Percentiles rank a stretch among this genome's conserved stretches.
These are phyloP conservation scores for Sphagnurus paluster DNA, from an alignment of 1,284 basidiomycete genomes.

Conservation along the genomic window DNA sequence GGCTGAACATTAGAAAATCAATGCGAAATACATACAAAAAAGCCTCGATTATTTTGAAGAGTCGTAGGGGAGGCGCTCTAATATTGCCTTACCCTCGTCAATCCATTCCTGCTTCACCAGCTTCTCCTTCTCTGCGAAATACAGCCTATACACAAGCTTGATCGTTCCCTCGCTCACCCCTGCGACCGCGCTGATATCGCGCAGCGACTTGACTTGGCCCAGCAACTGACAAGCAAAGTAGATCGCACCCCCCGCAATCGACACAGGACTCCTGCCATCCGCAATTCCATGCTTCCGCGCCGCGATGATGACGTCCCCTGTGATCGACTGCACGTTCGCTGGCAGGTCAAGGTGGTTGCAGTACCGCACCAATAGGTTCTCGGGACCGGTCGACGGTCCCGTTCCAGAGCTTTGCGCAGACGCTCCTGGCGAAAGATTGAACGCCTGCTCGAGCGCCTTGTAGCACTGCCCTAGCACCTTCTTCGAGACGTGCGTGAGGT, in stretches of 20 bases:
- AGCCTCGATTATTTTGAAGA: slow-evolving; percentile 30
- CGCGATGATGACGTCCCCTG: slow-evolving; percentile 81
- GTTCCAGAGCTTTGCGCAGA: slow-evolving; percentile 42
- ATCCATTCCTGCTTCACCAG: slow-evolving; percentile 83
- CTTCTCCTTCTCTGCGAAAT: slow-evolving; percentile 69
- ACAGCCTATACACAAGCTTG: slow-evolving; percentile 80
- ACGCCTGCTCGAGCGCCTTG: slow-evolving; percentile 91
- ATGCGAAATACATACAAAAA: slow-evolving; percentile 9
- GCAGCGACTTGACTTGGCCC: slow-evolving; percentile 72
- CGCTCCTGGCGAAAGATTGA: slow-evolving; percentile 80
- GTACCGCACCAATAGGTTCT: slow-evolving; percentile 90
- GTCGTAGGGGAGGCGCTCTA: slow-evolving; percentile 46
- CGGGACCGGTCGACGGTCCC: slow-evolving; percentile 62
- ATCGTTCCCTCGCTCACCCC: slow-evolving; percentile 98
- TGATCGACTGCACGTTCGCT: slow-evolving; percentile 78
- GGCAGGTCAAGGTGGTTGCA: slow-evolving; percentile 94
- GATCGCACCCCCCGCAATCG: slow-evolving; percentile 94
- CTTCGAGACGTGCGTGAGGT: slow-evolving; percentile 91
- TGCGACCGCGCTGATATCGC: slow-evolving; percentile 92
- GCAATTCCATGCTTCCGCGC: slow-evolving; percentile 87
- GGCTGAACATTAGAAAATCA: slow-evolving; percentile 6
- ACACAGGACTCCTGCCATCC: slow-evolving; percentile 92
- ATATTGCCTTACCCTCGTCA: slow-evolving; percentile 69
- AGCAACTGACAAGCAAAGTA: slow-evolving; percentile 89
- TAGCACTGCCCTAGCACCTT: slow-evolving; percentile 95